Conservation (phyloP, 805 yeast genomes). For the Candida easanensis region DNA sequence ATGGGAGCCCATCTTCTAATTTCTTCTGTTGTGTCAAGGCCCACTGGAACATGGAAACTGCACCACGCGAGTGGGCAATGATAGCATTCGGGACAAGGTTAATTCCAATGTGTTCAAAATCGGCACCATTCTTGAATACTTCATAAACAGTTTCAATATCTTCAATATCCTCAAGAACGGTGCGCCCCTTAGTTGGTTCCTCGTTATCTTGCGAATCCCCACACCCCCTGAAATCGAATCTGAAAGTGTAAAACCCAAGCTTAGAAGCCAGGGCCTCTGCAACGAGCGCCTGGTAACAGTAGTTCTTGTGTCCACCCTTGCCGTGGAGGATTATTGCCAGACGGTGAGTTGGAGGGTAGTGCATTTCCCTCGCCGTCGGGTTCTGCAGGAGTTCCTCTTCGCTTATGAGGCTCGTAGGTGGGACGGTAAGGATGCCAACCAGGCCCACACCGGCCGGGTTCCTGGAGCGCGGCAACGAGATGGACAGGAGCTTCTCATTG, state of each 20-base stretch:
- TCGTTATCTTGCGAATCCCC: constrained; percentile 63
- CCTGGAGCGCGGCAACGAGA: constrained; percentile 24
- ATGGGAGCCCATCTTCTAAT: constrained; percentile 31
- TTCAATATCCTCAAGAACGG: constrained; percentile 59
- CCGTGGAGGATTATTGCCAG: constrained; percentile 77
- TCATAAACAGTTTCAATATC: constrained; percentile 55
- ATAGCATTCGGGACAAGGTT: constrained; percentile 52
- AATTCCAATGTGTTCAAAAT: constrained; percentile 31
- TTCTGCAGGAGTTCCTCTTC: constrained; percentile 17
- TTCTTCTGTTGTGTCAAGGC: constrained; percentile 44
- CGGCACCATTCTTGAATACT: constrained; percentile 26
- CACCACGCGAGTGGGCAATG: constrained; percentile 80
- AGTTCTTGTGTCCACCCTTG: constrained; percentile 78
- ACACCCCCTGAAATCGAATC: constrained; percentile 85
- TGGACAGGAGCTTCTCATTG: constrained; percentile 27
- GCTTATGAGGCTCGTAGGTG: constrained; percentile 26
- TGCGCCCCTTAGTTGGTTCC: constrained; percentile 44
- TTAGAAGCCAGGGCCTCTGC: constrained; percentile 58
- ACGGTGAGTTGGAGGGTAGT: constrained; percentile 40
- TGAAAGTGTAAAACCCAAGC: constrained; percentile 59
- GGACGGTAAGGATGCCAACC: constrained; percentile 36
- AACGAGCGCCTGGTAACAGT: constrained; percentile 64
- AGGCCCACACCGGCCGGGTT: constrained; percentile 30
- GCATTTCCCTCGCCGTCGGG: constrained; percentile 11
- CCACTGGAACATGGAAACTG: constrained; percentile 73